phyloP scores from a whole-genome alignment of 2,329 filamentous ascomycete species.

The Didymella pinodella region DNA sequence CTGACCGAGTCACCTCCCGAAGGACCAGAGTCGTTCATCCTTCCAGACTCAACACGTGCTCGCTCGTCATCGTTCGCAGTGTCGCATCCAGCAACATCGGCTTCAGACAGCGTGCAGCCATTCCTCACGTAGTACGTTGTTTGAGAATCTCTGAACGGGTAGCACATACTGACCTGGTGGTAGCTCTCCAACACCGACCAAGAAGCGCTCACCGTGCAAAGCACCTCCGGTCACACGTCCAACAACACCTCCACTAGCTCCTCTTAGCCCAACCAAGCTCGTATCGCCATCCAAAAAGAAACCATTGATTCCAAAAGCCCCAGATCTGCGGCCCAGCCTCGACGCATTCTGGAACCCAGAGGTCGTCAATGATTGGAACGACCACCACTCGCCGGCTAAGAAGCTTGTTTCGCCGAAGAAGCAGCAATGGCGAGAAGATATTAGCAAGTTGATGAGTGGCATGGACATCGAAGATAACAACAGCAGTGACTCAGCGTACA shows the following conservation, averaged over 20 bases:
- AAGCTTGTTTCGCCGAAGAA: constrained; percentile 47
- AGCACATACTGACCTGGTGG: not conserved
- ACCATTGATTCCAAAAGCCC: constrained; percentile 39
- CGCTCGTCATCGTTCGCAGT: constrained; percentile 37
- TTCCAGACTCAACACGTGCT: constrained; percentile 30
- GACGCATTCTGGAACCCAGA: constrained; percentile 51
- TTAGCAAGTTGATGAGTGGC: constrained; percentile 39
- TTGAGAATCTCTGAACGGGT: not conserved
- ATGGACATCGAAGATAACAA: constrained; percentile 33
- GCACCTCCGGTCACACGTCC: constrained; percentile 42
- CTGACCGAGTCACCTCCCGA: constrained; percentile 40
- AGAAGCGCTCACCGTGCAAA: constrained; percentile 46
- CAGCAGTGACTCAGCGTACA: constrained; percentile 32
- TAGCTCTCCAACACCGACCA: constrained; percentile 46
- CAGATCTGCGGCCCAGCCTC: constrained; percentile 45
- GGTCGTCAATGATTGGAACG: constrained; percentile 49
- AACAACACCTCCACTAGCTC: constrained; percentile 42
- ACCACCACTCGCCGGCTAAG: constrained; percentile 48
- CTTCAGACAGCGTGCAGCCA: constrained; percentile 36
- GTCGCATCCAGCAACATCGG: constrained; percentile 43
- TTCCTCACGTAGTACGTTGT: constrained; percentile 44
- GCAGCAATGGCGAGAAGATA: constrained; percentile 44
- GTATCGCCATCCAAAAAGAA: constrained; percentile 50
- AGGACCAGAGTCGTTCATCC: constrained; percentile 28
- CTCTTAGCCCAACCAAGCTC: constrained; percentile 43